Evolutionary conservation across 2,329 filamentous ascomycete species (phyloP), one percentile per base, ranked within the genome.

Genomic region (Alternaria longipes): DNA sequence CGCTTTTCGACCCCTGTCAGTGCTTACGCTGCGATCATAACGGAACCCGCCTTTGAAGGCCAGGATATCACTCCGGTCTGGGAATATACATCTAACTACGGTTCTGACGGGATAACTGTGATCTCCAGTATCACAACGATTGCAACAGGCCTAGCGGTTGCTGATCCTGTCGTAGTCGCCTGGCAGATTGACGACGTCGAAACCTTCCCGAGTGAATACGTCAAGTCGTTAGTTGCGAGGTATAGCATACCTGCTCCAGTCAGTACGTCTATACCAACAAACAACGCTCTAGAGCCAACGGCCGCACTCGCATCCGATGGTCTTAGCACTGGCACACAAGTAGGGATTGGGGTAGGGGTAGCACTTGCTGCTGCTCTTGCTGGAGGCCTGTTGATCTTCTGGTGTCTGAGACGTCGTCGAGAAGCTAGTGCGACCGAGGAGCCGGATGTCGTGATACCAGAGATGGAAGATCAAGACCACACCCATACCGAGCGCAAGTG

Each of bases 401-500:
- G 20, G 24, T 49, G 16, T 24, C 46, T 44, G 9, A 9, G 5
- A 2, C 34, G n/a, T 5, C 52, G 30, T 26, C 24, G 14, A 14
- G 16, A 30, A 44, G 9, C 7, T n/a, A 16, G 5, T 50, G 14
- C 22, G 34, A 18, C 22, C 7, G 36, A 47, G 5, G 24, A n/a
- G 6, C 42, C 30, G 11, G 14, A 26, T 12, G 14, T 18, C 2
- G 7, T 24, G 7, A 41, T 50, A 44, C 30, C 28, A 9, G 38
- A 56, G 5, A 38, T 44, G 44, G 16, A 16, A 22, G 42, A 59
- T 9, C 41, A 32, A 20, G 50, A 36, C 26, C 26, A 12, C 18
- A 26, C 6, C 1, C 7, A 42, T 8, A 32, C 28, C 2, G n/a
- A 53, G 24, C 40, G 41, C 14, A 62, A 42, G 16, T 62, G 55